Conservation (phyloP, 2,329 filamentous ascomycete species). For the Exophiala mesophila region DNA sequence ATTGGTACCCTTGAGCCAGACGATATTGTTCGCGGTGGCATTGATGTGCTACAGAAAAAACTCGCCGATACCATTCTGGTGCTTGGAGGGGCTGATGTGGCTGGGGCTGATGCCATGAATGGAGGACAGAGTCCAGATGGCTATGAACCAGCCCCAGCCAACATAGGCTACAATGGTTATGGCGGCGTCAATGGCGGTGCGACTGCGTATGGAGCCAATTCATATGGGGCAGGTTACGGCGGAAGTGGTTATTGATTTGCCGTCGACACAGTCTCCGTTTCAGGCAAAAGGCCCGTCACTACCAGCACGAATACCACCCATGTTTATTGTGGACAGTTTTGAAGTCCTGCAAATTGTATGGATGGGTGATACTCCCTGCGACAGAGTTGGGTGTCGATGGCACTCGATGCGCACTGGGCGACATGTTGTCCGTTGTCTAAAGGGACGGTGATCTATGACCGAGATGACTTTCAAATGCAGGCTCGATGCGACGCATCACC, state of each 20-base stretch:
- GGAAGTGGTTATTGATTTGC: constrained; percentile 26
- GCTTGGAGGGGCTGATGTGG: constrained; percentile 40
- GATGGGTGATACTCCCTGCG: too few species aligned
- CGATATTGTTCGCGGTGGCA: constrained; percentile 79
- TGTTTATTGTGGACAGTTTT: too few species aligned
- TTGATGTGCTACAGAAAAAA: constrained; percentile 84
- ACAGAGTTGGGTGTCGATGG: too few species aligned
- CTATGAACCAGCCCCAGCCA: constrained; percentile 36
- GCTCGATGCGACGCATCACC: too few species aligned
- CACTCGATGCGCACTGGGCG: too few species aligned
- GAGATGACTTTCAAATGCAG: too few species aligned
- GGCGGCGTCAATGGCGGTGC: constrained; percentile 51
- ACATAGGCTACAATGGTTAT: constrained; percentile 59
- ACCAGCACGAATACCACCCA: too few species aligned
- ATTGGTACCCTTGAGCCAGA: constrained; percentile 86
- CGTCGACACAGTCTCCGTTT: background rate
- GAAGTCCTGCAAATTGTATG: too few species aligned
- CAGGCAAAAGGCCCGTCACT: too few species aligned
- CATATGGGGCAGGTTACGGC: constrained; percentile 50
- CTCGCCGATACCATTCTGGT: constrained; percentile 72
- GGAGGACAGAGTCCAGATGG: constrained; percentile 50
- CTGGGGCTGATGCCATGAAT: constrained; percentile 39
- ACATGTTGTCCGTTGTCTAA: too few species aligned
- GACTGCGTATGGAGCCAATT: constrained; percentile 57
- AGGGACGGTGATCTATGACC: too few species aligned